Conservation (phyloP, 768 basidiomycete species). For the Sistotremastrum niveocremeum region DNA sequence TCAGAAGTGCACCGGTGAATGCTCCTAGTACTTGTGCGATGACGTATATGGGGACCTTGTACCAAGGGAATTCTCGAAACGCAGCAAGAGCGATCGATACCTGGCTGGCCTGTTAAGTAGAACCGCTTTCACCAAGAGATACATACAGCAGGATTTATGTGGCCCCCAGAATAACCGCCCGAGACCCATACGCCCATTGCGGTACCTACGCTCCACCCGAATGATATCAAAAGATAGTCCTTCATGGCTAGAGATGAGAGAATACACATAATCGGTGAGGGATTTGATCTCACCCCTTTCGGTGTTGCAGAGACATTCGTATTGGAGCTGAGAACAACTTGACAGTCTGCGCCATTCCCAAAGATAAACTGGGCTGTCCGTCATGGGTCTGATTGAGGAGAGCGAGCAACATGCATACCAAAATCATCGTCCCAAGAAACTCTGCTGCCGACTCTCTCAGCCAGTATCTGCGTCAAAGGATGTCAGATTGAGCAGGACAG, state of each 20-base stretch:
- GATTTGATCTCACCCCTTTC: slow-evolving; percentile 13
- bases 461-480: neutral
- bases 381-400: too few species aligned
- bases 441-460: slow-evolving; percentile 15
- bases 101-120: too few species aligned
- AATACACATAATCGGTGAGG: too few species aligned
- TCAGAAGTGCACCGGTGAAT: slow-evolving; percentile 38
- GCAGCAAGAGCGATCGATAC: slow-evolving; percentile 58
- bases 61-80: slow-evolving; percentile 66
- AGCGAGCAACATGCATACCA: too few species aligned
- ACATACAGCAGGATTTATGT: slow-evolving; percentile 26
- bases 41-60: slow-evolving; percentile 62
- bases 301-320: slow-evolving; percentile 9
- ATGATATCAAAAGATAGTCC: slow-evolving; percentile 34
- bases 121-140: too few species aligned
- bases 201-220: slow-evolving; percentile 47
- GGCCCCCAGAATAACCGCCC: slow-evolving; percentile 57
- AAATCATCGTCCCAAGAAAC: slow-evolving; percentile 14
- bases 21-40: slow-evolving; percentile 53
- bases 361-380: too few species aligned
- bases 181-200: slow-evolving; percentile 58
- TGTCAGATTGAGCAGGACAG: neutral
- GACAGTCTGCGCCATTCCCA: slow-evolving; percentile 11
- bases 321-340: slow-evolving; percentile 10
- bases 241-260: slow-evolving; percentile 9